Conservation (phyloP, 139 green algal genomes). For the Coelastrella sp. region DNA sequence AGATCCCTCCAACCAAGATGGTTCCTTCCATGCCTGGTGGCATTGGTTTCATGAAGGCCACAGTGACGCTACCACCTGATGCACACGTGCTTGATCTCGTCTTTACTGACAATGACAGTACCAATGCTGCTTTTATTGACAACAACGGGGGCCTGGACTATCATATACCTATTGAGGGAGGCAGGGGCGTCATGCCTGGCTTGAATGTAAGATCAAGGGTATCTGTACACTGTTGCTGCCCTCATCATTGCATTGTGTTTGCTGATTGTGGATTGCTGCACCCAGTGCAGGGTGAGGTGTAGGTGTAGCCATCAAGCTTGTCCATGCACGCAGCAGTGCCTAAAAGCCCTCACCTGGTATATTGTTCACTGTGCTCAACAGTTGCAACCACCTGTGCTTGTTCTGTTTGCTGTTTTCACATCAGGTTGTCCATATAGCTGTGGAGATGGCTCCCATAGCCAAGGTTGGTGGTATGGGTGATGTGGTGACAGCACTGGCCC, state of each 20-base stretch:
- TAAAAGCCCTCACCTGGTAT: too few relatives aligned
- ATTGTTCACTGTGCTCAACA: too few relatives aligned
- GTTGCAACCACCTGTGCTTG: too few relatives aligned
- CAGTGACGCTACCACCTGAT: slow-evolving; percentile 79
- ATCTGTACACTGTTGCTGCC: too few relatives aligned
- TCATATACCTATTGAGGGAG: slow-evolving; percentile 85
- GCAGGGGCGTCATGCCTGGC: slow-evolving; percentile 54
- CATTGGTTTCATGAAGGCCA: slow-evolving; percentile 73
- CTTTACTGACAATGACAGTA: slow-evolving; percentile 79
- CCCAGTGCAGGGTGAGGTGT: too few relatives aligned
- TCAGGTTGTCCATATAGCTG: slow-evolving; percentile 90
- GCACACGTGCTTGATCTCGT: slow-evolving; percentile 91
- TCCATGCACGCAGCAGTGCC: too few relatives aligned
- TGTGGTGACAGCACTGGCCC: slow-evolving; percentile 91
- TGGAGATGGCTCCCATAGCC: slow-evolving; percentile 99
- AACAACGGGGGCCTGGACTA: slow-evolving; percentile 95
- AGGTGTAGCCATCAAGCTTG: too few relatives aligned
- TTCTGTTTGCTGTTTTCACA: not conserved
- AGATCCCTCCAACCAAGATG: slow-evolving; percentile 68
- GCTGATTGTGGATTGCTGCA: too few relatives aligned
- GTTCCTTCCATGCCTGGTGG: slow-evolving; percentile 61
- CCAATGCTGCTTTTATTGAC: slow-evolving; percentile 82
- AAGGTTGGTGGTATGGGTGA: slow-evolving; percentile 98
- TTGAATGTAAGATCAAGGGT: slow-evolving; percentile 52
- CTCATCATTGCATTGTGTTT: not conserved